A percentile compares a stretch with the other conserved stretches of the same genome.
These are phyloP conservation scores for Moricandia arvensis DNA, from an alignment of 345 rosid genomes.

Conservation along the genomic window DNA sequence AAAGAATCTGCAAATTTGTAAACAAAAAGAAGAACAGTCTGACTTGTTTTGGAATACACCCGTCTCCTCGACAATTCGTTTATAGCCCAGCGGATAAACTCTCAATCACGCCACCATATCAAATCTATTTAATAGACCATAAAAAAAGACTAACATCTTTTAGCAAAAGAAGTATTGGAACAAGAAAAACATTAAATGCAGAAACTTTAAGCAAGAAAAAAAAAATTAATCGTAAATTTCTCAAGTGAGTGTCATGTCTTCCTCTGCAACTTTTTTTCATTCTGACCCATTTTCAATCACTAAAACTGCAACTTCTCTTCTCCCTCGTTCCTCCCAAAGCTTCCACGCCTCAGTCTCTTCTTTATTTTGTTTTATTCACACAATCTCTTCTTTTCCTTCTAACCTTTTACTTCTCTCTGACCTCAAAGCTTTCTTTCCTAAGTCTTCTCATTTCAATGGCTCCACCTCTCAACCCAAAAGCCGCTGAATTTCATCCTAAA, in stretches of 20 bases:
- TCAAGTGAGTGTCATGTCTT: neutral
- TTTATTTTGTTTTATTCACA: neutral
- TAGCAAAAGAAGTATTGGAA: neutral
- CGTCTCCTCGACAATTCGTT: neutral
- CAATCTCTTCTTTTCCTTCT: neutral
- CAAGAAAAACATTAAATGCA: slow-evolving; percentile 15
- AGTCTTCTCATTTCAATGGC: neutral
- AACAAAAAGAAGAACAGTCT: neutral
- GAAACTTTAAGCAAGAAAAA: neutral
- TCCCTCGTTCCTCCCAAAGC: neutral
- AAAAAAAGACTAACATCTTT: neutral
- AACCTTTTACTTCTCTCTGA: neutral
- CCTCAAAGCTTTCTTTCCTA: neutral
- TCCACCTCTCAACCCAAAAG: slow-evolving; percentile 13
- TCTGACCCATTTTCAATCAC: slow-evolving; percentile 24
- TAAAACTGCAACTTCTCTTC: neutral
- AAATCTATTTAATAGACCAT: neutral
- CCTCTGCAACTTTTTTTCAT: neutral
- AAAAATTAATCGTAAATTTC: no score
- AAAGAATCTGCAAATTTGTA: neutral
- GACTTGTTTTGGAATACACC: neutral
- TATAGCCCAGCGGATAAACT: neutral
- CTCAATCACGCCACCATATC: slow-evolving; percentile 30
- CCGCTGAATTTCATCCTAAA: neutral
- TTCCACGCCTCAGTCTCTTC: neutral